These are phyloP conservation scores for Scorias spongiosa DNA, from an alignment of 2,329 filamentous ascomycete species.

Conservation along the genomic window DNA sequence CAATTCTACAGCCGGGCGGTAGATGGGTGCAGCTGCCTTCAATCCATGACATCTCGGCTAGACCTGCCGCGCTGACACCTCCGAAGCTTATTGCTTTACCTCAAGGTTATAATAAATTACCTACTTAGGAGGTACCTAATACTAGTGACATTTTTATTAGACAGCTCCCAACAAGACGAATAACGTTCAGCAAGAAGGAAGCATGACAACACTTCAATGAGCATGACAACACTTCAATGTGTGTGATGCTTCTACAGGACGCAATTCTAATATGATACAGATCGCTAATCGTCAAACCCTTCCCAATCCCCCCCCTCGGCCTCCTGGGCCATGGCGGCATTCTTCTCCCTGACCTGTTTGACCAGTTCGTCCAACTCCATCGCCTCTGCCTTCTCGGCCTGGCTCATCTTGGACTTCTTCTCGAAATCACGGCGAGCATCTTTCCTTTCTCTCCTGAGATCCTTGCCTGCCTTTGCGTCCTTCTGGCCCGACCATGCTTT, in stretches of 20 bases:
- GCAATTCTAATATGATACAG: neutral
- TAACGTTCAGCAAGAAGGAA: too few species aligned
- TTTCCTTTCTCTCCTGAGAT: constrained; percentile 21
- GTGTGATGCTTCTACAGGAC: neutral
- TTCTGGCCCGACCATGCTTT: constrained; percentile 24
- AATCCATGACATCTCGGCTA: too few species aligned
- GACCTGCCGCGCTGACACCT: too few species aligned
- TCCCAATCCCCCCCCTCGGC: constrained; percentile 10
- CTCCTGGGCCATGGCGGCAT: constrained; percentile 6
- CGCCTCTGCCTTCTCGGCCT: constrained; percentile 16
- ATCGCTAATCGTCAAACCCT: constrained; percentile 11
- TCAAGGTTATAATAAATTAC: too few species aligned
- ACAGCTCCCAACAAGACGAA: too few species aligned
- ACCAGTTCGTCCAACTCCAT: constrained; percentile 20
- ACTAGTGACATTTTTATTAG: too few species aligned
- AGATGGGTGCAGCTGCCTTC: too few species aligned
- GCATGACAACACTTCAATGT: neutral
- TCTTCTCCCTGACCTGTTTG: constrained; percentile 16
- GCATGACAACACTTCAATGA: too few species aligned
- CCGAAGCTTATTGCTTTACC: too few species aligned
- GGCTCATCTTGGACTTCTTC: constrained; percentile 15
- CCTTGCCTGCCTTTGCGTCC: constrained; percentile 19
- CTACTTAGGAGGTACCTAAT: too few species aligned
- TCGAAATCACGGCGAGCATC: constrained; percentile 18
- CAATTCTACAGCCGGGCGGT: too few species aligned